Percentiles rank a stretch among this genome's conserved stretches.
These are phyloP conservation scores for Anthoceros angustus DNA, from an alignment of 225 moss, liverwort and hornwort genomes.

Conservation along the genomic window DNA sequence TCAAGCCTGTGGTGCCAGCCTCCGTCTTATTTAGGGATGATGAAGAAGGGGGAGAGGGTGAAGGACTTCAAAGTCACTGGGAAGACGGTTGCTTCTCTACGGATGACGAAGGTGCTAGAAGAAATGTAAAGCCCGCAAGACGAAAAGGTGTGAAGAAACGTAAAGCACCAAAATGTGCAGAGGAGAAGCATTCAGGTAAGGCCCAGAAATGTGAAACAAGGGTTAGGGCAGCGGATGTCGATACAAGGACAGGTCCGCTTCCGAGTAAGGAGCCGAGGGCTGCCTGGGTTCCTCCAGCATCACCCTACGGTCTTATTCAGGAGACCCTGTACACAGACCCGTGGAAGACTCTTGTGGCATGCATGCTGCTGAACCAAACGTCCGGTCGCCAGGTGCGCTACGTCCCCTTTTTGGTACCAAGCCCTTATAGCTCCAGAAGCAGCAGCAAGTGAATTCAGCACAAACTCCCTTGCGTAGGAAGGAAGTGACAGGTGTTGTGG, in stretches of 20 bases:
- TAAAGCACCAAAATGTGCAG: too few relatives aligned
- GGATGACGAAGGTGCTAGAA: too few relatives aligned
- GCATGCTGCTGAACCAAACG: conserved; percentile 84
- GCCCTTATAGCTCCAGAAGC: background rate
- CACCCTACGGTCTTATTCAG: conserved; percentile 84
- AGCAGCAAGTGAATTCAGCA: too few relatives aligned
- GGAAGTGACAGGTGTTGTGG: too few relatives aligned
- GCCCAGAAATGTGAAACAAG: too few relatives aligned
- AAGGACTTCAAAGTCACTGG: too few relatives aligned
- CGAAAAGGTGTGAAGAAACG: too few relatives aligned
- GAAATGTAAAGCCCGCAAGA: too few relatives aligned
- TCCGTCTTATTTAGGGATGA: background rate
- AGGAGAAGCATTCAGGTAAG: too few relatives aligned
- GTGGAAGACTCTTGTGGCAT: conserved; percentile 87
- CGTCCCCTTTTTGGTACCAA: background rate
- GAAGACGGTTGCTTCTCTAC: too few relatives aligned
- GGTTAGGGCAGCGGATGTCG: too few relatives aligned
- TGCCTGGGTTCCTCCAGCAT: conserved; percentile 58
- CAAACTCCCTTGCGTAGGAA: too few relatives aligned
- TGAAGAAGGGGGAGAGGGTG: background rate
- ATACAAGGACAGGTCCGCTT: background rate
- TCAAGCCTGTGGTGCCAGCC: background rate
- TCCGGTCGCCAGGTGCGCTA: conserved; percentile 68
- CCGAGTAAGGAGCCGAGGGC: conserved; percentile 10
- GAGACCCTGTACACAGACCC: conserved; percentile 82